Base-by-base conservation (phyloP, 2,329 filamentous ascomycete genomes). In the Davidsoniella virescens region DNA sequence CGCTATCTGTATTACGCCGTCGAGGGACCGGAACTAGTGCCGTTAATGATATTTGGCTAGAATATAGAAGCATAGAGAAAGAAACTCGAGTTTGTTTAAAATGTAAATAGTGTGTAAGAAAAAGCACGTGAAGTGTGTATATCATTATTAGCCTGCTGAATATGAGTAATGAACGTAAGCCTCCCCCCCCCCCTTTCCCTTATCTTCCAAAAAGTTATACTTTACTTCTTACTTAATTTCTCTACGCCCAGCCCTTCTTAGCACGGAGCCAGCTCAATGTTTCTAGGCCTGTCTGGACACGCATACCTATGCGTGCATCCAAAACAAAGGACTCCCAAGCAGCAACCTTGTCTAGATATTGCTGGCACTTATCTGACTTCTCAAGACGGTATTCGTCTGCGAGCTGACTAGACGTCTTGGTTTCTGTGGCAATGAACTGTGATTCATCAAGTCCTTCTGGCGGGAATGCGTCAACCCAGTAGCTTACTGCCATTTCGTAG, bases 401-500 rank as follows among this genome's bases (percentile, higher is more conserved):
- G 10, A 33, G 29, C 29, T 33, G 29, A 12, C 8, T 4, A 33
- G 8, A 9, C 4, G 57, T 62, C 0, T 64, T 62, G 0, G 64
- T 55, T 12, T 52, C 37, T 4, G 17, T 37, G 14, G 56, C 56
- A 8, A 59, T 55, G 16, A 49, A 23, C 10, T 18, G n/a, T 23
- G 36, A 16, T 17, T 42, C 41, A 20, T 45, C 33, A 7, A 55
- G 48, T 3, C 56, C 56, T 55, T 57, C 58, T 1, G 67, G 63
- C 26, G 65, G 61, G 56, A 67, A 71, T 48, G 69, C 71, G 58
- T 90, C 82, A 52, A 75, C 71, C 88, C 90, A 98, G 1, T 81
- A 68, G 50, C 85, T 77, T 6, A 84, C 86, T 0, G 80, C 87
- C 68, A 92, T 77, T 65, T 98, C 92, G 63, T 95, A 95, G 56